A percentile compares a stretch with the other conserved stretches of the same genome.
phyloP scores from a whole-genome alignment of 768 basidiomycete species.

The Pleurotus tuoliensis region DNA sequence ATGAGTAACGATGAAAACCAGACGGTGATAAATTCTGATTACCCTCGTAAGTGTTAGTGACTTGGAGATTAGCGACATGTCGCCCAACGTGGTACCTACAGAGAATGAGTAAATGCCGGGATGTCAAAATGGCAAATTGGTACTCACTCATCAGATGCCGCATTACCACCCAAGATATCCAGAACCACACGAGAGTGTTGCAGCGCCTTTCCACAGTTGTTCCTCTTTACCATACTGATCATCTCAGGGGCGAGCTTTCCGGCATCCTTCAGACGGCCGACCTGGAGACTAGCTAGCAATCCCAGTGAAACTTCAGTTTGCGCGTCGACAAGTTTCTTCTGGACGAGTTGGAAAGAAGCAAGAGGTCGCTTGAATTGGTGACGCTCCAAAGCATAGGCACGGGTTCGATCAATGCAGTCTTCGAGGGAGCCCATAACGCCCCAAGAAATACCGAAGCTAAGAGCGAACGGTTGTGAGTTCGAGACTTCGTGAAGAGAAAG shows the following conservation, averaged over 20 bases:
- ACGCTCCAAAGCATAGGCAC: constrained; percentile 84
- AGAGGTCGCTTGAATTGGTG: constrained; percentile 87
- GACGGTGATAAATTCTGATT: constrained; percentile 15
- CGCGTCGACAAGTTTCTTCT: constrained; percentile 95
- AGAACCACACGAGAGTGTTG: constrained; percentile 75
- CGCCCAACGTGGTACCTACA: constrained; percentile 87
- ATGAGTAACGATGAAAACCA: background rate
- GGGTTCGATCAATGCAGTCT: constrained; percentile 76
- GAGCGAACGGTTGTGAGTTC: background rate
- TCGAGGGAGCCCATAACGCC: constrained; percentile 95
- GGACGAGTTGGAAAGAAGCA: constrained; percentile 94
- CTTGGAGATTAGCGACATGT: constrained; percentile 91
- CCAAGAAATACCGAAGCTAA: constrained; percentile 86
- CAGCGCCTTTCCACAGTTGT: constrained; percentile 93
- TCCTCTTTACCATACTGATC: constrained; percentile 92
- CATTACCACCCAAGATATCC: constrained; percentile 94
- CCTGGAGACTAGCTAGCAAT: constrained; percentile 69
- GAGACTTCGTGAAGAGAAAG: constrained; percentile 1
- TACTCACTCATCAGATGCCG: constrained; percentile 84
- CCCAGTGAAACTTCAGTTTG: constrained; percentile 83
- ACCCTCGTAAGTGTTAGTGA: constrained; percentile 97
- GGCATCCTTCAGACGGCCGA: constrained; percentile 83
- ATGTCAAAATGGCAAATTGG: constrained; percentile 4
- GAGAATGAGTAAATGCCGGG: background rate
- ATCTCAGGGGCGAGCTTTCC: constrained; percentile 80